Conservation (phyloP, 1,284 basidiomycete species). For the Phaffia rhodozyma region DNA sequence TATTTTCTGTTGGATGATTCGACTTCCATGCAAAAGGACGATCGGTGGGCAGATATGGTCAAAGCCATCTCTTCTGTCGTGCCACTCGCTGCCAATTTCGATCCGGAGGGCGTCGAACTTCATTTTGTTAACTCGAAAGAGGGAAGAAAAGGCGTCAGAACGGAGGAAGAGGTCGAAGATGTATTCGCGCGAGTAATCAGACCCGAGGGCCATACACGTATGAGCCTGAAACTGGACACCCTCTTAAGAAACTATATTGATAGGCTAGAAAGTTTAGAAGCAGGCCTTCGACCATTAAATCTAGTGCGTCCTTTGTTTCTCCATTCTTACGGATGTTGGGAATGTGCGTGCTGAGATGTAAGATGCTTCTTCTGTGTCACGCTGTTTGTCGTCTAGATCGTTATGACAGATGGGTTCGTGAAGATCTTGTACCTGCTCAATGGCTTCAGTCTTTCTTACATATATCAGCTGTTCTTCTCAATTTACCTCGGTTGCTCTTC, state of each 20-base stretch:
- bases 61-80: slow-evolving; percentile 2
- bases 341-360: neutral
- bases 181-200: neutral
- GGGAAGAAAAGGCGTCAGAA: neutral
- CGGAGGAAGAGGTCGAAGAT: slow-evolving; percentile 1
- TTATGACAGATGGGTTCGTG: slow-evolving; percentile 17
- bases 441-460: neutral
- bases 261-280: slow-evolving; percentile 5
- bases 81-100: slow-evolving; percentile 3
- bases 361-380: neutral
- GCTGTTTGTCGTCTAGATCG: neutral
- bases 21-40: slow-evolving; percentile 6
- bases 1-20: slow-evolving; percentile 15
- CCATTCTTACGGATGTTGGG: too few species aligned
- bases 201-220: slow-evolving; percentile 4
- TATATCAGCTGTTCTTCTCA: neutral
- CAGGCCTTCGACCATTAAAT: slow-evolving; percentile 4
- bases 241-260: slow-evolving; percentile 6
- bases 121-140: slow-evolving; percentile 5
- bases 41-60: neutral
- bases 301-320: neutral
- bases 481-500: neutral
- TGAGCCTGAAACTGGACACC: slow-evolving; percentile 5
- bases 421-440: too few species aligned
- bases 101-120: neutral